Percentiles rank a stretch among this genome's conserved stretches.
These are phyloP conservation scores for Hemerocallis citrina DNA, from an alignment of 106 monocot genomes.

Conservation along the genomic window DNA sequence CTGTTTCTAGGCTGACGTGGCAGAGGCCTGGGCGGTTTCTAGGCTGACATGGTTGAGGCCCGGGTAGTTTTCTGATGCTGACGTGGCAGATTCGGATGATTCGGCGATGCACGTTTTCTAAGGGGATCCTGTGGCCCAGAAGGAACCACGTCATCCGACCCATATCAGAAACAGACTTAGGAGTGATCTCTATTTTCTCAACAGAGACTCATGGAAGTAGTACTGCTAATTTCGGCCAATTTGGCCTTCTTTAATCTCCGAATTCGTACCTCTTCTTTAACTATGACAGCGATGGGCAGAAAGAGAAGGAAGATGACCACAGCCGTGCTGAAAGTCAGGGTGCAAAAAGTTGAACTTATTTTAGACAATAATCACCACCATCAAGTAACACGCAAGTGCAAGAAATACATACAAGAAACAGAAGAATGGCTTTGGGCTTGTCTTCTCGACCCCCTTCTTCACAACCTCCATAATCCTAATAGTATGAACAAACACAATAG, in stretches of 20 bases:
- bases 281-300: slow-evolving; percentile 13
- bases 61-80: too few species aligned
- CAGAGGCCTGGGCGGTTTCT: too few species aligned
- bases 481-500: slow-evolving; percentile 16
- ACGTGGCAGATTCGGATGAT: too few species aligned
- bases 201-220: too few species aligned
- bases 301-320: slow-evolving; percentile 14
- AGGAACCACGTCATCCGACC: too few species aligned
- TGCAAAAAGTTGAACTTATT: slow-evolving; percentile 1
- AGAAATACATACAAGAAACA: slow-evolving; percentile 22
- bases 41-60: too few species aligned
- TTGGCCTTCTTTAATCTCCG: slow-evolving; percentile 2
- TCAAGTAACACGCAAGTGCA: slow-evolving; percentile 12
- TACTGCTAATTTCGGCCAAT: too few species aligned
- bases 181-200: too few species aligned
- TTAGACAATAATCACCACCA: slow-evolving; percentile 23
- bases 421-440: slow-evolving; percentile 2
- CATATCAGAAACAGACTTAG: too few species aligned
- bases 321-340: slow-evolving; percentile 6
- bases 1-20: too few species aligned
- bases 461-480: slow-evolving; percentile 11
- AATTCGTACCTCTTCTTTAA: slow-evolving; percentile 10
- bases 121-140: too few species aligned
- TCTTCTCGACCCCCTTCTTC: background rate
- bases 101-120: too few species aligned